phyloP scores from a whole-genome alignment of 2,329 filamentous ascomycete species.

The Fusarium ramigenum region DNA sequence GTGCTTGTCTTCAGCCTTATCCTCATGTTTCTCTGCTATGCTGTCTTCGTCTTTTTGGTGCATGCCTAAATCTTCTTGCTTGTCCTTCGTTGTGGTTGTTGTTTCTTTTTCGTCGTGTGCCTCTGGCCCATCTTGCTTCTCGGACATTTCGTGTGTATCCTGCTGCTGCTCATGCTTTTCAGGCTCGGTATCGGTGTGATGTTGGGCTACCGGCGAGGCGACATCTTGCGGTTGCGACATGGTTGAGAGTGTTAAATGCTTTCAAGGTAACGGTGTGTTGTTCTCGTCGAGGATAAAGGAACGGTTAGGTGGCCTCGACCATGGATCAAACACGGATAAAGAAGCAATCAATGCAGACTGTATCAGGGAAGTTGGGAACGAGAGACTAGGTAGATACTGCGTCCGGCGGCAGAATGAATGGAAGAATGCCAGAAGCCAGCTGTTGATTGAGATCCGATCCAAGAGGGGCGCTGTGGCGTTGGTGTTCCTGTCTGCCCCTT shows the following conservation, averaged over 20 bases:
- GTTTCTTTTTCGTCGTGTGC: conserved; percentile 9
- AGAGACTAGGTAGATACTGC: conserved; percentile 25
- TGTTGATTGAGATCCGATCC: conserved; percentile 36
- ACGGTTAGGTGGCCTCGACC: conserved; percentile 34
- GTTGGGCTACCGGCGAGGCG: conserved; percentile 37
- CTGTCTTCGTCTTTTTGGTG: background rate
- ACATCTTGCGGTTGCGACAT: conserved; percentile 50
- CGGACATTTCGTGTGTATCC: background rate
- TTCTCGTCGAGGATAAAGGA: conserved; percentile 19
- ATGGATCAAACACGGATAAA: conserved; percentile 27
- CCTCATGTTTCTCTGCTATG: conserved; percentile 4
- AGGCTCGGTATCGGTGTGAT: conserved; percentile 8
- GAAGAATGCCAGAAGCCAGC: conserved; percentile 41
- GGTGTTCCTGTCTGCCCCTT: conserved; percentile 38
- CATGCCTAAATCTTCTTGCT: conserved; percentile 11
- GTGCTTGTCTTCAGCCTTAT: background rate
- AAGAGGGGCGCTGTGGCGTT: conserved; percentile 40
- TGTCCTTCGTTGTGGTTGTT: background rate
- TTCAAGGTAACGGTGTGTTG: conserved; percentile 2
- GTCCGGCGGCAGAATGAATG: conserved; percentile 36
- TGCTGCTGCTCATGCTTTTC: conserved; percentile 21
- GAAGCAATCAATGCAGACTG: conserved; percentile 20
- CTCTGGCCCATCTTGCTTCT: background rate
- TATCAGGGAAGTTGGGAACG: conserved; percentile 24
- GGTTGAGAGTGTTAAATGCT: conserved; percentile 17